Conservation (phyloP, 352 stramenopile genomes). For the Phytophthora brassicae region DNA sequence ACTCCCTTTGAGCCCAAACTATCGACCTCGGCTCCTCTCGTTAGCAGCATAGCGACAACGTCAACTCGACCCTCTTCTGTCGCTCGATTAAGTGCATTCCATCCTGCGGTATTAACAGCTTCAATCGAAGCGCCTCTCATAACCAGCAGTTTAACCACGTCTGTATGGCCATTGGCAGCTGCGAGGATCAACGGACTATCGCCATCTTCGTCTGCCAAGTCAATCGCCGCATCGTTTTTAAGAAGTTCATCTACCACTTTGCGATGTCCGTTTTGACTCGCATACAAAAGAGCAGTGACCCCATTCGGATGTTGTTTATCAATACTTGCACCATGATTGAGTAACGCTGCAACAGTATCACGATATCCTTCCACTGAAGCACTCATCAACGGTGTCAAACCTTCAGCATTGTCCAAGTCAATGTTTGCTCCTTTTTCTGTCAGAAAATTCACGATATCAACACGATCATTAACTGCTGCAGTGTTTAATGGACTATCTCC, state of each 20-base stretch:
- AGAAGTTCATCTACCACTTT: too few relatives aligned
- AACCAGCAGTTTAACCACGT: neutral
- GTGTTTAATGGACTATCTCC: neutral
- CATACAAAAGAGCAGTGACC: too few relatives aligned
- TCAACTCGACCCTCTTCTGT: neutral
- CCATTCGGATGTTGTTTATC: too few relatives aligned
- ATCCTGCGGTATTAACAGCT: neutral
- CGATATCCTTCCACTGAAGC: too few relatives aligned
- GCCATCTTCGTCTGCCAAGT: neutral
- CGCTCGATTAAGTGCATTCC: neutral
- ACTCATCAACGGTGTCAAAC: neutral
- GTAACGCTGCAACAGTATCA: too few relatives aligned
- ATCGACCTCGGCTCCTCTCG: neutral
- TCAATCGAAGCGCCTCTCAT: neutral
- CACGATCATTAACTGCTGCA: neutral
- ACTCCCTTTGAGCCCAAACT: neutral
- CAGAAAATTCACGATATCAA: neutral
- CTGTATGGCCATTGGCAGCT: neutral
- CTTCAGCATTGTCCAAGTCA: neutral
- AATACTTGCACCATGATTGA: too few relatives aligned
- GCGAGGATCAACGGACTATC: constrained; percentile 9
- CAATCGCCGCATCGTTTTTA: too few relatives aligned
- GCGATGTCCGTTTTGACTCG: too few relatives aligned
- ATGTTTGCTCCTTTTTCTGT: neutral
- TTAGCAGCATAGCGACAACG: neutral